Conservation (phyloP, 139 green algal species). For the Penium margaritaceum region DNA sequence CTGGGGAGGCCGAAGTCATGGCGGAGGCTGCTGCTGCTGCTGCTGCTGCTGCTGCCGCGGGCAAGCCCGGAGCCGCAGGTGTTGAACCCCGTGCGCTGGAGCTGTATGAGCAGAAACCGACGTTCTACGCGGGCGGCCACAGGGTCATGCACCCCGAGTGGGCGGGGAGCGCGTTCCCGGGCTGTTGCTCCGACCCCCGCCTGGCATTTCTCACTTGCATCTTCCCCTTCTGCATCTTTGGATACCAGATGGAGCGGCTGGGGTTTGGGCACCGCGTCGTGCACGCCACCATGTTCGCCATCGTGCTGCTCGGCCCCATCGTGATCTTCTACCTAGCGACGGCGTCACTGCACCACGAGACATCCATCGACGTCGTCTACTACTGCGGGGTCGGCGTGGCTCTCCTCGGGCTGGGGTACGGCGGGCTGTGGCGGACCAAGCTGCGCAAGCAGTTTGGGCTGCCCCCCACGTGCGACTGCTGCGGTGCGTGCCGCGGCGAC, state of each 20-base stretch:
- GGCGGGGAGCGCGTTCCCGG: constrained; percentile 3
- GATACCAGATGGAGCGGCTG: constrained; percentile 24
- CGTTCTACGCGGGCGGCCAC: neutral
- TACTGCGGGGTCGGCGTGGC: constrained; percentile 4
- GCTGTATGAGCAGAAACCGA: neutral
- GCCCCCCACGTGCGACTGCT: neutral
- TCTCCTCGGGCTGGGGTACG: constrained; percentile 17
- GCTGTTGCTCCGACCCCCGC: constrained; percentile 4
- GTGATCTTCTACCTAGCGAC: constrained; percentile 27
- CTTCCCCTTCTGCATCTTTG: constrained; percentile 32
- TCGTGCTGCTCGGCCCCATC: constrained; percentile 21
- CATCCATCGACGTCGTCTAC: neutral
- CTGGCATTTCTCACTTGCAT: constrained; percentile 1
- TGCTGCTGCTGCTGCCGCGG: no score
- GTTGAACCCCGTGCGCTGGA: neutral
- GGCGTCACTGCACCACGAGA: neutral
- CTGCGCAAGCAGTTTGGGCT: constrained; percentile 15
- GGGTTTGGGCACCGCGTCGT: constrained; percentile 29
- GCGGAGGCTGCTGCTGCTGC: no score
- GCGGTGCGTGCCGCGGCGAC: no score
- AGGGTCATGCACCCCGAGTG: constrained; percentile 19
- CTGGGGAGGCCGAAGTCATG: neutral
- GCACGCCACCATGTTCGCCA: constrained; percentile 22
- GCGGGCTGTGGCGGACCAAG: constrained; percentile 24
- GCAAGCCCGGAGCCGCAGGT: no score